phyloP scores from a whole-genome alignment of 2,329 filamentous ascomycete genomes.

The Pyricularia grisea region DNA sequence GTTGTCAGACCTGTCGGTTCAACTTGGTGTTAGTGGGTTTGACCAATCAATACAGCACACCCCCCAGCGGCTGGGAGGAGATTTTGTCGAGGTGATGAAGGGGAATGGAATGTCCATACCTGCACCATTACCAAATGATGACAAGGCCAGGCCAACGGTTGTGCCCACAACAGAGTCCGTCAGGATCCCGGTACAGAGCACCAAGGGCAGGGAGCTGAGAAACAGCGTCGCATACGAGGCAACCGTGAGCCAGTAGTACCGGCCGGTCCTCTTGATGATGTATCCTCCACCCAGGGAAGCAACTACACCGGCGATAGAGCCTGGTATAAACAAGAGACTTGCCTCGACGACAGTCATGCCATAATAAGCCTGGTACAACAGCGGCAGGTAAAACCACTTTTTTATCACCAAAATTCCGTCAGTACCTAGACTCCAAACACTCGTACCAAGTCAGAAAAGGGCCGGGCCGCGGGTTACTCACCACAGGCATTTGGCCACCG shows the following conservation, averaged over 20 bases:
- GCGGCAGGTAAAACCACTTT: conserved; percentile 56
- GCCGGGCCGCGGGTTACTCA: conserved; percentile 17
- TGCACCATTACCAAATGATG: conserved; percentile 22
- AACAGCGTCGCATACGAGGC: conserved; percentile 42
- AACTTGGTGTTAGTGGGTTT: not conserved
- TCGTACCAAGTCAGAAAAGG: not conserved
- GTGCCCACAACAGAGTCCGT: conserved; percentile 35
- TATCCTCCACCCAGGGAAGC: conserved; percentile 58
- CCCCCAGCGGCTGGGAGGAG: too few species aligned
- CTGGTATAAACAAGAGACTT: conserved; percentile 57
- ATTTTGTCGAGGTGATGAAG: too few species aligned
- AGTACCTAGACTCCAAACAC: not conserved
- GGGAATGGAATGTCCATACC: conserved; percentile 17
- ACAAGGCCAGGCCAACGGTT: conserved; percentile 11
- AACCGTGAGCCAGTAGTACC: conserved; percentile 62
- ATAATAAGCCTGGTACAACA: conserved; percentile 68
- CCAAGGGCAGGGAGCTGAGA: conserved; percentile 43
- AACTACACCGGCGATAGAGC: conserved; percentile 47
- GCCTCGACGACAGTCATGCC: conserved; percentile 53
- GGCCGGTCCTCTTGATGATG: conserved; percentile 60
- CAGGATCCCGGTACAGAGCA: conserved; percentile 46
- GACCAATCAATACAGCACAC: too few species aligned
- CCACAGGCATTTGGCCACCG: conserved; percentile 41
- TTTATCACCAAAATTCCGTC: not conserved
- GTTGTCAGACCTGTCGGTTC: conserved; percentile 52